phyloP scores from a whole-genome alignment of 1,284 basidiomycete species.

The Grifola frondosa region DNA sequence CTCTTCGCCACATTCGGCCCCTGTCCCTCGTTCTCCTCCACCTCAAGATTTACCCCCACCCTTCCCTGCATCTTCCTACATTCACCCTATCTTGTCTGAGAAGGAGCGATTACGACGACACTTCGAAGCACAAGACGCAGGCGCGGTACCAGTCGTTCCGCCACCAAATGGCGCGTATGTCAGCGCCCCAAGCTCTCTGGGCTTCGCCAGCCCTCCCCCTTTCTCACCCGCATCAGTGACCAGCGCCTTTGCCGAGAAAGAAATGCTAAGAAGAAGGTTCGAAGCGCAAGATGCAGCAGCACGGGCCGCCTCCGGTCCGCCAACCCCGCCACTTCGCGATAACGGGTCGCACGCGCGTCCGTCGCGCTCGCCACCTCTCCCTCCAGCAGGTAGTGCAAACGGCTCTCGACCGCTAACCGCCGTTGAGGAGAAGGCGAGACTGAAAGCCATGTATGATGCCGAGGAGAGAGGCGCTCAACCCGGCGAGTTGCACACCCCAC shows the following conservation, averaged over 20 bases:
- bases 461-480: too few relatives aligned
- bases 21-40: conserved; percentile 16
- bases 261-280: conserved; percentile 46
- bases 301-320: conserved; percentile 10
- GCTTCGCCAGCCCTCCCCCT: conserved; percentile 14
- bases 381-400: conserved; percentile 28
- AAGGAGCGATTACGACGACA: conserved; percentile 52
- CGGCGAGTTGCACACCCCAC: too few relatives aligned
- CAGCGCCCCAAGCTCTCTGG: conserved; percentile 3
- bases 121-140: conserved; percentile 66
- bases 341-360: conserved; percentile 12
- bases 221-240: conserved; percentile 11
- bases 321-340: conserved; percentile 28
- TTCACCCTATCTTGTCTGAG: conserved; percentile 33
- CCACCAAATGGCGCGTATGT: conserved; percentile 16
- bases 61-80: conserved; percentile 21
- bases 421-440: conserved; percentile 72
- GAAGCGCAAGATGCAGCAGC: conserved; percentile 47
- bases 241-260: conserved; percentile 50
- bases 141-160: conserved; percentile 26
- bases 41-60: conserved; percentile 22
- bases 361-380: conserved; percentile 31
- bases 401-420: conserved; percentile 54
- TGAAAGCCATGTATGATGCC: conserved; percentile 61
- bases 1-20: conserved; percentile 10